These are phyloP conservation scores for Spathaspora girioi DNA, from an alignment of 805 yeast species.

Conservation along the genomic window DNA sequence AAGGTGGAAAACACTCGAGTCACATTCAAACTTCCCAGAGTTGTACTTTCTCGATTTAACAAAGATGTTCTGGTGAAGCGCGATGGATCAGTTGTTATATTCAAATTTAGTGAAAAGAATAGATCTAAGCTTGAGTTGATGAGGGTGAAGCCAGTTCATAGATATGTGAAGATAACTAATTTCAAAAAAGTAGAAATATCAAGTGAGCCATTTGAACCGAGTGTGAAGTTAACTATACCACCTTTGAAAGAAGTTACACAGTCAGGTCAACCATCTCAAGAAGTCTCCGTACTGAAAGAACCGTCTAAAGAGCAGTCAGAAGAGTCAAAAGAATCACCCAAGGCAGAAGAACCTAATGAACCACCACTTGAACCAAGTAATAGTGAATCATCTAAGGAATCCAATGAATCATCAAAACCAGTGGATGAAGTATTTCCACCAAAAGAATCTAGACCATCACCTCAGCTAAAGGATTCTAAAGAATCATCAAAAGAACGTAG, in stretches of 20 bases:
- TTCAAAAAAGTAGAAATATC: slow-evolving; percentile 38
- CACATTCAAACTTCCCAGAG: slow-evolving; percentile 7
- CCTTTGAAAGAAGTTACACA: not conserved
- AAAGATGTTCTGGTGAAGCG: not conserved
- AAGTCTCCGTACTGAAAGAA: not conserved
- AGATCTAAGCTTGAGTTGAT: not conserved
- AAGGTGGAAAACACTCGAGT: not conserved
- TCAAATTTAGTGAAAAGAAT: not conserved
- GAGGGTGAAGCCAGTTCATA: slow-evolving; percentile 14
- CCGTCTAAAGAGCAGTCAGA: not conserved
- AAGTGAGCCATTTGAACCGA: slow-evolving; percentile 27
- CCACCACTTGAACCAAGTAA: no score
- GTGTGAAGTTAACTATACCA: not conserved
- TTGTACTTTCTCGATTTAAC: not conserved
- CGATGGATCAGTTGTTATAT: not conserved
- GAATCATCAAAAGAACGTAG: not conserved
- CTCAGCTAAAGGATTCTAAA: not conserved
- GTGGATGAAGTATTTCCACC: no score
- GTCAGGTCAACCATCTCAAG: not conserved
- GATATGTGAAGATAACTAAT: slow-evolving; percentile 41
- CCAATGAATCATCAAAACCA: no score
- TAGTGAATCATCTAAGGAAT: no score
- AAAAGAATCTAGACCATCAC: not conserved
- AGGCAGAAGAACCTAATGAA: no score
- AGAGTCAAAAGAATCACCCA: not conserved